Evolutionary conservation across 352 stramenopile genomes (phyloP).

Genomic region (Blastocystis sp.): DNA sequence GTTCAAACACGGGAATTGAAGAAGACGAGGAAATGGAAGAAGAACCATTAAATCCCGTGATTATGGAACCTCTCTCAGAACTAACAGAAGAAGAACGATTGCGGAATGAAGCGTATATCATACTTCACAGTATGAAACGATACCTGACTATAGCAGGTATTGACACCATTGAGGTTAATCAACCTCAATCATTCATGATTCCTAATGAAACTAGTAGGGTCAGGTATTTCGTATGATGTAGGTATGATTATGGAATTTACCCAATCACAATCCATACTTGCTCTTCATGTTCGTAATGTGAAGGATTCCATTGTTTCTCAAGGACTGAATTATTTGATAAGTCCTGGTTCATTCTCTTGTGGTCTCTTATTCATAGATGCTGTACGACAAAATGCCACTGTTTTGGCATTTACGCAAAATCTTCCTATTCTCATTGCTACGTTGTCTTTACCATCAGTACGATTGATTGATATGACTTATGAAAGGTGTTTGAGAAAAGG

Average conservation of each 20-base stretch:
- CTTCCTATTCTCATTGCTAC: not conserved
- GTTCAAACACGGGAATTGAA: conserved; percentile 3
- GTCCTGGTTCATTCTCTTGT: not conserved
- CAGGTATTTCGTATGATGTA: not conserved
- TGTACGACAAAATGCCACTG: too few species aligned
- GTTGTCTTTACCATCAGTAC: not conserved
- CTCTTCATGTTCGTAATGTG: not conserved
- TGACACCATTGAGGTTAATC: too few species aligned
- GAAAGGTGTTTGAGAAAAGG: not conserved
- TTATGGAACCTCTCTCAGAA: not conserved
- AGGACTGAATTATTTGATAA: not conserved
- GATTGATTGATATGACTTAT: not conserved
- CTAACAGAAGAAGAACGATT: not conserved
- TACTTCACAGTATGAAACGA: not conserved
- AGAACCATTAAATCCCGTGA: not conserved
- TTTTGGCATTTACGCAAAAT: not conserved
- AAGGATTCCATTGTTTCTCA: not conserved
- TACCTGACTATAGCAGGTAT: too few species aligned
- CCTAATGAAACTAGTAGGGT: too few species aligned
- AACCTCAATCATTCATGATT: too few species aligned
- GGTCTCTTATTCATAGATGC: not conserved
- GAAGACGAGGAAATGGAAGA: not conserved
- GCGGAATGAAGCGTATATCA: not conserved
- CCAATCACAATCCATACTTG: not conserved
- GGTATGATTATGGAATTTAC: too few species aligned